A percentile compares a stretch with the other conserved stretches of the same genome.
Evolutionary conservation across 2,329 filamentous ascomycete species (phyloP).

Genomic region (Alternaria viburni): DNA sequence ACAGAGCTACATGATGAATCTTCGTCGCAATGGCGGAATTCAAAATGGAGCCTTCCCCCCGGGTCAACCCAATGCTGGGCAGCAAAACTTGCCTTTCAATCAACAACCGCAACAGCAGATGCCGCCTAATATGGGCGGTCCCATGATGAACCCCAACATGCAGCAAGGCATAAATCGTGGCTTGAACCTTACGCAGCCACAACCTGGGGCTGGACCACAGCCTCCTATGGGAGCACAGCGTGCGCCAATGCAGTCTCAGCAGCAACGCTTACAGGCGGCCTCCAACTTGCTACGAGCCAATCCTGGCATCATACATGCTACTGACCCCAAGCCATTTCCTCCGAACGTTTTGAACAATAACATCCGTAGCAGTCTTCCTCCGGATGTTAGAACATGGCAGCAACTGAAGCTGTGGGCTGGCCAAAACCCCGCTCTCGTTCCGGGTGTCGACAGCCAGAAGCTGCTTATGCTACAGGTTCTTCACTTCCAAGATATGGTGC

Average conservation of each 20-base stretch:
- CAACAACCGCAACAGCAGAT: constrained; percentile 31
- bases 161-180: constrained; percentile 30
- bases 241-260: constrained; percentile 28
- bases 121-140: constrained; percentile 29
- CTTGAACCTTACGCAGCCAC: constrained; percentile 38
- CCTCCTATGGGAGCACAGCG: constrained; percentile 34
- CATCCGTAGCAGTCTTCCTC: constrained; percentile 50
- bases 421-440: constrained; percentile 49
- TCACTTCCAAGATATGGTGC: constrained; percentile 52
- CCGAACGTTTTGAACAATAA: constrained; percentile 34
- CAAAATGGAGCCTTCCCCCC: constrained; percentile 29
- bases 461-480: constrained; percentile 48
- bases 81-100: constrained; percentile 42
- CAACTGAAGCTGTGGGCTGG: constrained; percentile 62
- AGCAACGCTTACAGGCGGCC: constrained; percentile 35
- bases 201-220: constrained; percentile 31
- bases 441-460: constrained; percentile 35
- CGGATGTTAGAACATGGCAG: constrained; percentile 61
- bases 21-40: constrained; percentile 30
- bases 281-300: constrained; percentile 38
- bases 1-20: constrained; percentile 29
- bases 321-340: constrained; percentile 41
- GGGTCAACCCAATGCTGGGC: constrained; percentile 27
- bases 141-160: constrained; percentile 40
- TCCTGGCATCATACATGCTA: constrained; percentile 43